Evolutionary conservation across 805 yeast genomes (phyloP).

Genomic region (Citeromyces matritensis): DNA sequence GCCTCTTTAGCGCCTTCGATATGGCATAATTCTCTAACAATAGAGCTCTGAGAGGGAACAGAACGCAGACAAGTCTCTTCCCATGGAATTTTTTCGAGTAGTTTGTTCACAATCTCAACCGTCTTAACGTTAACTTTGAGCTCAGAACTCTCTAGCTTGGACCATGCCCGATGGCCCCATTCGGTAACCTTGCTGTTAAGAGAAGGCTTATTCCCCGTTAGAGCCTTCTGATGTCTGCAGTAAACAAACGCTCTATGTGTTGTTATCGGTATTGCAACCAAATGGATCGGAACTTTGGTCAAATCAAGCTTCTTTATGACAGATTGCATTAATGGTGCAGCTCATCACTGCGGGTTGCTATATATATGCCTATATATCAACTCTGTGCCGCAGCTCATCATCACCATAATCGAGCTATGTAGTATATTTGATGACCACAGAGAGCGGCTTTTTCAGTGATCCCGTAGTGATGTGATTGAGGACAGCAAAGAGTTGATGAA

Average conservation of each 20-base stretch:
- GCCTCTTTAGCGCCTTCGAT: slow-evolving; percentile 12
- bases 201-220: slow-evolving; percentile 15
- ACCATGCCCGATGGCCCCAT: slow-evolving; percentile 50
- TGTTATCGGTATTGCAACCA: slow-evolving; percentile 64
- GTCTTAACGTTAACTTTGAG: slow-evolving; percentile 40
- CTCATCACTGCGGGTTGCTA: no score
- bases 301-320: no score
- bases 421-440: no score
- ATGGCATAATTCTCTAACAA: slow-evolving; percentile 37
- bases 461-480: no score
- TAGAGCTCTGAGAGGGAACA: slow-evolving; percentile 53
- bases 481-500: no score
- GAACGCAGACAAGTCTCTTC: slow-evolving; percentile 63
- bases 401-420: no score
- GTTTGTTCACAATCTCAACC: slow-evolving; percentile 31
- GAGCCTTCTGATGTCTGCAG: slow-evolving; percentile 38
- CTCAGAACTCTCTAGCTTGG: slow-evolving; percentile 37
- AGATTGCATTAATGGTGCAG: no score
- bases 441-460: no score
- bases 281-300: slow-evolving; percentile 33
- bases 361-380: no score
- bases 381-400: no score
- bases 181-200: slow-evolving; percentile 24
- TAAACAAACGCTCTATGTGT: slow-evolving; percentile 43
- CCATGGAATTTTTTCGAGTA: slow-evolving; percentile 59